phyloP scores from a whole-genome alignment of 495 filamentous ascomycete species.

The Tuber indicum region DNA sequence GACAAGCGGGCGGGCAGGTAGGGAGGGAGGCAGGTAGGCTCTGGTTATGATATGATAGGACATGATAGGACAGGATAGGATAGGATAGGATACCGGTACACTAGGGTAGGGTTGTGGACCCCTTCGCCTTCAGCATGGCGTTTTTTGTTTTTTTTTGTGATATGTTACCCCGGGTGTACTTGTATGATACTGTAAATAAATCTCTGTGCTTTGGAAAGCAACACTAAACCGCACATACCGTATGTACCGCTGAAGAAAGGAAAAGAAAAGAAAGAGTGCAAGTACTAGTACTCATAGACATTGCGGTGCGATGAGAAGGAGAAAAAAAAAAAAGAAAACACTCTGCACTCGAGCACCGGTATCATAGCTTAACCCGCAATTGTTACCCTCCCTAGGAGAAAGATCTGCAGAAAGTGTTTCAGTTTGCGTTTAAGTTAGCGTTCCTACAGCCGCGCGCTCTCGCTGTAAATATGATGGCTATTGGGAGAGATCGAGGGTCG shows the following conservation, averaged over 20 bases:
- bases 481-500: not conserved
- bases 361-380: not conserved
- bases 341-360: no score
- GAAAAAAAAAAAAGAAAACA: not conserved
- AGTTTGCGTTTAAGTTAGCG: not conserved
- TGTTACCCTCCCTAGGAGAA: not conserved
- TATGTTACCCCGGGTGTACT: conserved; percentile 1
- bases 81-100: conserved; percentile 2
- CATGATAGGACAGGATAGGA: no score
- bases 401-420: not conserved
- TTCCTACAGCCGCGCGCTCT: not conserved
- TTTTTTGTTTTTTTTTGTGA: not conserved
- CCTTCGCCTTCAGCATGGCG: not conserved
- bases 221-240: not conserved
- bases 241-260: not conserved
- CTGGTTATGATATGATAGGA: not conserved
- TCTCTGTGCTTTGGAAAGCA: not conserved
- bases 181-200: not conserved
- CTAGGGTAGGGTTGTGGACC: not conserved
- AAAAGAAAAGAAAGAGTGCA: not conserved
- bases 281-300: no score
- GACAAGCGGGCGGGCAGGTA: not conserved
- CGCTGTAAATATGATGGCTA: not conserved
- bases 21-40: not conserved
- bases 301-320: no score